These are phyloP conservation scores for Lathyrus sativus DNA, from an alignment of 306 rosid genomes.

Conservation along the genomic window DNA sequence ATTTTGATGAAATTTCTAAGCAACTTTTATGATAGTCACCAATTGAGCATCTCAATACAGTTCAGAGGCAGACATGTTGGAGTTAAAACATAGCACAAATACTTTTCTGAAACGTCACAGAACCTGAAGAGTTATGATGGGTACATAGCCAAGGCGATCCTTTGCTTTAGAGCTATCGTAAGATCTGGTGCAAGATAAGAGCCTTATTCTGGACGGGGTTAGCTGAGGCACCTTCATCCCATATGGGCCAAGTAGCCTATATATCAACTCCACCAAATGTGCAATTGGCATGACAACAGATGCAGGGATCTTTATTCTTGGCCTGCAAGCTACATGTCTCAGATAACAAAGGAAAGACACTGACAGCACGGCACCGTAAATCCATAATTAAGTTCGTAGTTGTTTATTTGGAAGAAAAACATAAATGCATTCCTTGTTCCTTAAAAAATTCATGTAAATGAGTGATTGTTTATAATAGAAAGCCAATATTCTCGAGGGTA, in stretches of 20 bases:
- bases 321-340: conserved; percentile 70
- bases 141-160: conserved; percentile 75
- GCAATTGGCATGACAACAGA: conserved; percentile 83
- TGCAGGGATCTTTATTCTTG: conserved; percentile 83
- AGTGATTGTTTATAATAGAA: conserved; percentile 5
- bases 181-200: conserved; percentile 82
- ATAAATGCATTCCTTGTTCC: conserved; percentile 15
- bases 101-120: conserved; percentile 31
- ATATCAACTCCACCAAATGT: conserved; percentile 74
- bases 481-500: conserved; percentile 14
- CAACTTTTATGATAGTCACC: conserved; percentile 4
- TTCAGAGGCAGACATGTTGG: conserved; percentile 2
- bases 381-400: neutral
- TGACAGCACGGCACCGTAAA: neutral
- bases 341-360: conserved; percentile 38
- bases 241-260: conserved; percentile 84
- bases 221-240: conserved; percentile 98
- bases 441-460: conserved; percentile 14
- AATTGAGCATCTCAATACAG: conserved; percentile 18
- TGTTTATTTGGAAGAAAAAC: neutral
- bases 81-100: conserved; percentile 18
- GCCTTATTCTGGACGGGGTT: conserved; percentile 93
- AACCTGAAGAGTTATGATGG: conserved; percentile 84
- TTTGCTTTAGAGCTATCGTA: conserved; percentile 87
- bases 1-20: neutral